Evolutionary conservation across 306 rosid genomes (phyloP).

Genomic region (Nissolia schottii): DNA sequence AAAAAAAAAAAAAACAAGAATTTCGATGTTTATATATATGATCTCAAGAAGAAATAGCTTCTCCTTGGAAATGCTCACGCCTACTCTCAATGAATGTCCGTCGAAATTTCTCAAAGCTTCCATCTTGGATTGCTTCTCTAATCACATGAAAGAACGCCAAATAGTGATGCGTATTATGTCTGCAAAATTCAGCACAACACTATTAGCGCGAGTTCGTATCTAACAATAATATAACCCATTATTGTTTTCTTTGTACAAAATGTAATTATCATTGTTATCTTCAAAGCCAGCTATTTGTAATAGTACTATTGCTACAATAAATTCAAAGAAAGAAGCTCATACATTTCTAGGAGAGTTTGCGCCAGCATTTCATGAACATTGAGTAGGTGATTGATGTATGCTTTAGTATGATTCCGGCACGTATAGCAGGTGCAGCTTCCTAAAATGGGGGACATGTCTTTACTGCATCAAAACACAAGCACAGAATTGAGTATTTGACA

Average conservation of each 20-base stretch:
- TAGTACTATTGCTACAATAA: not conserved
- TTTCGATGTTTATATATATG: not conserved
- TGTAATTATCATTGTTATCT: not conserved
- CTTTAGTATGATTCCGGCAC: constrained; percentile 79
- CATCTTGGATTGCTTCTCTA: constrained; percentile 70
- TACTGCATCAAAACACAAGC: constrained; percentile 48
- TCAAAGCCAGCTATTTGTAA: not conserved
- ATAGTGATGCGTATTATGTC: constrained; percentile 92
- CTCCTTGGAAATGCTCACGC: constrained; percentile 37
- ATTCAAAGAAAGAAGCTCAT: constrained; percentile 17
- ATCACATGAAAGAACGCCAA: constrained; percentile 63
- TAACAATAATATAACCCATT: not conserved
- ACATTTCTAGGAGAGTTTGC: constrained; percentile 82
- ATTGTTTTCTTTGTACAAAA: too few species aligned
- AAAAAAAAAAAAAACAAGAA: too few species aligned
- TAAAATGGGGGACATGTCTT: constrained; percentile 64
- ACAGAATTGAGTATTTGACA: not conserved
- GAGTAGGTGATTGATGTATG: constrained; percentile 85
- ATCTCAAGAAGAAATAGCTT: constrained; percentile 39
- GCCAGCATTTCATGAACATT: constrained; percentile 97
- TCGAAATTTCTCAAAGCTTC: constrained; percentile 67
- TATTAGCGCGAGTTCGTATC: not conserved
- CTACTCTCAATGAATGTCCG: constrained; percentile 47
- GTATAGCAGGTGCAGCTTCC: constrained; percentile 74
- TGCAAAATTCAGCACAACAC: constrained; percentile 39